phyloP scores from a whole-genome alignment of 768 basidiomycete genomes.

The Pleurotus pulmonarius region DNA sequence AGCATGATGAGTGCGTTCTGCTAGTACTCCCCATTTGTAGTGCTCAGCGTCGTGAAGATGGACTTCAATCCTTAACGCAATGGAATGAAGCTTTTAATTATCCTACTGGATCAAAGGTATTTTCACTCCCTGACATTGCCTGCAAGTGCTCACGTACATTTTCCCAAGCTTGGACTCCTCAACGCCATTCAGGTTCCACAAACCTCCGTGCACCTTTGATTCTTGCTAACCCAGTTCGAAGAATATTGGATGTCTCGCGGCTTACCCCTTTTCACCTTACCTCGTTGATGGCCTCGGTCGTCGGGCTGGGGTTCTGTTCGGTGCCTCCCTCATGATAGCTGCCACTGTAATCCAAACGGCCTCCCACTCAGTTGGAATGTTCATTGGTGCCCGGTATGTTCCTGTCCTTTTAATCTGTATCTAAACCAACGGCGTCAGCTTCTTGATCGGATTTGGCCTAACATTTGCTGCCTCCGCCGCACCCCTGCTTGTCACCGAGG shows the following conservation, averaged over 20 bases:
- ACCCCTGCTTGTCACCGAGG: constrained; percentile 72
- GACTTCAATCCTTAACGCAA: constrained; percentile 6
- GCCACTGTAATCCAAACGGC: constrained; percentile 59
- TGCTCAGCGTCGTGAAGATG: neutral
- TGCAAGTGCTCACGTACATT: neutral
- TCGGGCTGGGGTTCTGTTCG: constrained; percentile 52
- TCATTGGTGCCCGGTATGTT: constrained; percentile 58
- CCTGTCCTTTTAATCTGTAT: neutral
- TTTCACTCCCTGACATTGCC: neutral
- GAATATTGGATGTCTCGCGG: constrained; percentile 60
- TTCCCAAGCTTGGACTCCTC: constrained; percentile 1
- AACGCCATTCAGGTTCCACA: constrained; percentile 5
- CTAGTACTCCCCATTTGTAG: neutral
- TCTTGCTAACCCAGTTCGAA: constrained; percentile 16
- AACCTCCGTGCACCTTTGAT: neutral
- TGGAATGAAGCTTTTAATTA: constrained; percentile 7
- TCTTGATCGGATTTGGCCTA: constrained; percentile 62
- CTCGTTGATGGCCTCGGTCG: constrained; percentile 62
- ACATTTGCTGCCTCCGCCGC: constrained; percentile 67
- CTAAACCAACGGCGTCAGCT: constrained; percentile 23
- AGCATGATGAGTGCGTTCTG: constrained; percentile 8
- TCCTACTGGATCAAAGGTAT: neutral
- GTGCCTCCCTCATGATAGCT: constrained; percentile 54
- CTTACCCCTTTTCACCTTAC: constrained; percentile 60
- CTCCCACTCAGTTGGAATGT: constrained; percentile 57